Percentiles rank a stretch among this genome's conserved stretches.
Conservation (phyloP, 257 asterid species). For the Nicotiana sylvestris region DNA sequence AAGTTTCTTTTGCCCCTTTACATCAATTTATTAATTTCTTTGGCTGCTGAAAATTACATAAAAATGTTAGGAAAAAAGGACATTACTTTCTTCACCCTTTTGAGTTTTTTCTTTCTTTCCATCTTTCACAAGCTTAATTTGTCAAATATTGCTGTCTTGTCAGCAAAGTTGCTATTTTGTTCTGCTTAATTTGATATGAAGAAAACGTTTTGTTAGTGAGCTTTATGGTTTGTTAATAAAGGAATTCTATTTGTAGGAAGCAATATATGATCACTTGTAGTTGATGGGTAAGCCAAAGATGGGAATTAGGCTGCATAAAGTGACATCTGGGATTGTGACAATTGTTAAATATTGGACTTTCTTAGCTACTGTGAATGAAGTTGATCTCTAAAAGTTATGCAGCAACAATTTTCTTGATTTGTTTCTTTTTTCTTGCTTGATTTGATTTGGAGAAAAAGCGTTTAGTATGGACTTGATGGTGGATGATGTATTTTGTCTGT, state of each 20-base stretch:
- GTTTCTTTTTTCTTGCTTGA: neutral
- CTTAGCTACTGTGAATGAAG: neutral
- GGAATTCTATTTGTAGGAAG: neutral
- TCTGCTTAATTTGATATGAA: neutral
- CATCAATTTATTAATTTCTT: neutral
- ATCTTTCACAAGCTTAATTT: neutral
- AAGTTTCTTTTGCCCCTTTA: constrained; percentile 6
- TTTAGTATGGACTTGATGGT: neutral
- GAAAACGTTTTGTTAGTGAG: neutral
- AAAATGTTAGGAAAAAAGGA: neutral
- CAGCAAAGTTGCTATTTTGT: neutral
- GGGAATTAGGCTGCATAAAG: neutral
- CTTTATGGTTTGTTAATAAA: neutral
- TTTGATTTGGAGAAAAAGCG: neutral
- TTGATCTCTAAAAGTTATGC: neutral
- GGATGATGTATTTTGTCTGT: neutral
- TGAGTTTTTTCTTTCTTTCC: neutral
- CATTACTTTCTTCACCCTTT: neutral
- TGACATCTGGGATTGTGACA: neutral
- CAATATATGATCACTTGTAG: neutral
- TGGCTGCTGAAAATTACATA: neutral
- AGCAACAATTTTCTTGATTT: neutral
- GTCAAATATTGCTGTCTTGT: neutral
- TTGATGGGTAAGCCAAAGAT: neutral
- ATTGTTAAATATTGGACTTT: neutral